A percentile compares a stretch with the other conserved stretches of the same genome.
These are phyloP conservation scores for Gloeostereum incarnatum DNA, from an alignment of 768 basidiomycete species.

Conservation along the genomic window DNA sequence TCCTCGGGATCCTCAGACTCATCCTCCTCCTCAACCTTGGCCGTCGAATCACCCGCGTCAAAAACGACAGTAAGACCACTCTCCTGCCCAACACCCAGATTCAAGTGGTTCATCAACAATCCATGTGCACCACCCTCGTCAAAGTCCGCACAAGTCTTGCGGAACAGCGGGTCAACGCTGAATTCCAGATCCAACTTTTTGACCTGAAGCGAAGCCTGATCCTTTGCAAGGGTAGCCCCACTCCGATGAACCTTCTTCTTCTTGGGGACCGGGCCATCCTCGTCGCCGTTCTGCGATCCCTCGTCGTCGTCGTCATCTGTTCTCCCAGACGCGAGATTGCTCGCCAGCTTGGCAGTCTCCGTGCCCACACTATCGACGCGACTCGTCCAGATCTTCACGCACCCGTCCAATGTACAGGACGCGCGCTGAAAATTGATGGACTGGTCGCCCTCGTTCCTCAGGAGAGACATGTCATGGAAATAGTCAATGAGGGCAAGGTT, in stretches of 20 bases:
- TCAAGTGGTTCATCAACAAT: constrained; percentile 92
- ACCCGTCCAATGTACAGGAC: constrained; percentile 93
- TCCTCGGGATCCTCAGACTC: constrained; percentile 65
- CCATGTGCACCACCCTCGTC: constrained; percentile 98
- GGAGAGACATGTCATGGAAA: constrained; percentile 94
- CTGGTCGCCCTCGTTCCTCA: constrained; percentile 89
- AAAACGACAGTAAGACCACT: constrained; percentile 88
- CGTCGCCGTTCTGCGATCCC: constrained; percentile 59
- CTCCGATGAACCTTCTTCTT: constrained; percentile 62
- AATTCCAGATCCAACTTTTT: constrained; percentile 97
- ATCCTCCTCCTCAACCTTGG: constrained; percentile 65
- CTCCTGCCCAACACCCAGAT: constrained; percentile 66
- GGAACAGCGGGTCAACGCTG: constrained; percentile 93
- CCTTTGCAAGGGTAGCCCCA: constrained; percentile 86
- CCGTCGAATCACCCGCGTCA: constrained; percentile 88
- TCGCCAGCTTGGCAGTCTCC: constrained; percentile 91
- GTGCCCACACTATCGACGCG: constrained; percentile 96
- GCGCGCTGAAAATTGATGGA: constrained; percentile 99
- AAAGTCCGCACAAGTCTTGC: constrained; percentile 96
- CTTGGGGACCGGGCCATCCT: constrained; percentile 49
- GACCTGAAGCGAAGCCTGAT: constrained; percentile 66
- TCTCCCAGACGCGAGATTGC: constrained; percentile 65
- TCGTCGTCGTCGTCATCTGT: constrained; percentile 49
- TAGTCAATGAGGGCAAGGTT: constrained; percentile 97
- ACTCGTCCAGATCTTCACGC: constrained; percentile 99